Evolutionary conservation across 2,329 filamentous ascomycete genomes (phyloP), one percentile per base, ranked within the genome.

Genomic region (Phyllosticta capitalensis): DNA sequence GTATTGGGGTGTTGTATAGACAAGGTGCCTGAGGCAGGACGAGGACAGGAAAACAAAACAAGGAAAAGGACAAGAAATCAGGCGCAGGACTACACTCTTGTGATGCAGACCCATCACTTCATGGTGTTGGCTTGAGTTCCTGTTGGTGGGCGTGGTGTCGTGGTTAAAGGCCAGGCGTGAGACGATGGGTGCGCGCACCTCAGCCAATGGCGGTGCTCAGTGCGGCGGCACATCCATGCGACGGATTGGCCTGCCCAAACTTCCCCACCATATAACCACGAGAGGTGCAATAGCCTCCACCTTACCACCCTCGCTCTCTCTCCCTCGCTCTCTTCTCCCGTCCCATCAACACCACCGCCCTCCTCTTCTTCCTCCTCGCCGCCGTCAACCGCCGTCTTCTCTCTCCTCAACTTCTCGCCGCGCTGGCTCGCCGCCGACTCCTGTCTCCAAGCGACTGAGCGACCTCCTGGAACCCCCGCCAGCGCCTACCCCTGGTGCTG

Each of bases 191-290:
- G 38, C 38, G 38, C 14, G 38, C 38, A n/a, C n/a, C n/a, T n/a
- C n/a, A n/a, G 38, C 38, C 38, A 45, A 45, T 45, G 38, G 38
- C 38, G 38, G 38, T 45, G 38, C 38, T 45, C 38, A 45, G 38
- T n/a, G 38, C 38, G 38, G 38, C 50, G 20, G 50, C 20, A 21
- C 20, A 21, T 52, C 22, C 20, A 54, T 55, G 52, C 19, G 33
- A 38, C 52, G 56, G 56, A 50, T 58, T 58, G 26, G 49, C 51
- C 14, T 24, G 56, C 52, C 54, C 54, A 54, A 48, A 59, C 58
- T n/a, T n/a, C n/a, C 53, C 58, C 58, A 59, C 58, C 24, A 53
- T 49, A 55, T 38, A 52, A 53, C 58, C 54, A 59, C 58, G 55
- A 59, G 54, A 45, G 51, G 52, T 59, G 22, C 57, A 51, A 51